These are phyloP conservation scores for Themeda triandra DNA, from an alignment of 176 grass and related monocot genomes.

Conservation along the genomic window DNA sequence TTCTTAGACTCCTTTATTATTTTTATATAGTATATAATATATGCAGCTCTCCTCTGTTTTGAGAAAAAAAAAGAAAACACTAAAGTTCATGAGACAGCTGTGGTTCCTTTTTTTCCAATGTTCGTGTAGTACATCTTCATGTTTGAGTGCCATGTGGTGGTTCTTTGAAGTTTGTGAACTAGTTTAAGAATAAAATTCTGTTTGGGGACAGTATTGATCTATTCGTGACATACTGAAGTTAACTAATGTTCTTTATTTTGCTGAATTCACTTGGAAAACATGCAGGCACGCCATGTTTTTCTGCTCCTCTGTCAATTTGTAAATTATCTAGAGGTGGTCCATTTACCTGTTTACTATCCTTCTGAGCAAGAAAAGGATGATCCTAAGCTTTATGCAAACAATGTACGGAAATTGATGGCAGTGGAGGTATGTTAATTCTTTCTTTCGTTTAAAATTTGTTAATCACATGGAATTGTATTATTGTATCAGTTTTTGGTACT, in stretches of 20 bases:
- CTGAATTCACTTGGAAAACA: conserved; percentile 24
- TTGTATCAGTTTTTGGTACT: background rate
- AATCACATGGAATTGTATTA: background rate
- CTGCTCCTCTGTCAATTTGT: conserved; percentile 93
- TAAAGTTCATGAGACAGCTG: background rate
- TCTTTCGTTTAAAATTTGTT: background rate
- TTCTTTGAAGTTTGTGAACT: conserved; percentile 7
- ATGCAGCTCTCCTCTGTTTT: background rate
- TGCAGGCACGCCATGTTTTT: conserved; percentile 78
- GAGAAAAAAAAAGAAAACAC: too few species aligned
- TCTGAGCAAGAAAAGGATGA: conserved; percentile 90
- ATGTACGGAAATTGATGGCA: conserved; percentile 87
- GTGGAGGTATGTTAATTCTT: conserved; percentile 50
- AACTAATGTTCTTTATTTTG: background rate
- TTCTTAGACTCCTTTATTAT: background rate
- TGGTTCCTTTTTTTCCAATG: background rate
- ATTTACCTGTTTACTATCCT: conserved; percentile 78
- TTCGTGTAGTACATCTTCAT: background rate
- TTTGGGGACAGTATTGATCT: background rate
- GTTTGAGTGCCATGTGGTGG: background rate
- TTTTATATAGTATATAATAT: background rate
- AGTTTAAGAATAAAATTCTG: background rate
- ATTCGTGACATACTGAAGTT: background rate
- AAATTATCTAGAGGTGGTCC: conserved; percentile 82
- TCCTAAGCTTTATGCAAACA: conserved; percentile 73